phyloP scores from a whole-genome alignment of 2,329 filamentous ascomycete genomes.

The Colletotrichum echinochloae region DNA sequence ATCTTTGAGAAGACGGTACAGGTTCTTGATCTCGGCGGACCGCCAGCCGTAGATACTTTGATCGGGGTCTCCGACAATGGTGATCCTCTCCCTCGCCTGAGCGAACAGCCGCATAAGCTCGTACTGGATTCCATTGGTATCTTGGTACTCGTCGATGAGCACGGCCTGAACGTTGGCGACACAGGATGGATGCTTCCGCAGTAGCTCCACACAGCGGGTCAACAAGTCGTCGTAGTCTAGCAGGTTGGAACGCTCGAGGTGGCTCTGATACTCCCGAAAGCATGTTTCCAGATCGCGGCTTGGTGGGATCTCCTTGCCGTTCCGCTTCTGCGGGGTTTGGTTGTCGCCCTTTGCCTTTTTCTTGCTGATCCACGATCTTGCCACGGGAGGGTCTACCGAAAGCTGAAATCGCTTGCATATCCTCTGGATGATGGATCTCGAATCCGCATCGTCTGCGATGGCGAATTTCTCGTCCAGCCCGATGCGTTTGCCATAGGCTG shows the following conservation, averaged over 20 bases:
- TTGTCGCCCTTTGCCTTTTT: conserved; percentile 69
- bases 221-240: conserved; percentile 96
- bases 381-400: conserved; percentile 75
- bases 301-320: conserved; percentile 52
- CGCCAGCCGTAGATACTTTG: conserved; percentile 98
- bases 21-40: conserved; percentile 90
- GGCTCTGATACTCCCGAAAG: conserved; percentile 82
- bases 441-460: conserved; percentile 89
- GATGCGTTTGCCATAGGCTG: conserved; percentile 85
- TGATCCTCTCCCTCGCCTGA: conserved; percentile 79
- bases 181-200: conserved; percentile 79
- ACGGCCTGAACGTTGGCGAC: conserved; percentile 92
- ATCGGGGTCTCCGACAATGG: conserved; percentile 95
- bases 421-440: conserved; percentile 80
- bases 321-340: conserved; percentile 44
- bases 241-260: conserved; percentile 80
- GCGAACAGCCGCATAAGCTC: conserved; percentile 93
- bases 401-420: conserved; percentile 82
- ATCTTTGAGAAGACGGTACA: conserved; percentile 80
- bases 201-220: conserved; percentile 82
- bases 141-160: conserved; percentile 96
- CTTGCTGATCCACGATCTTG: conserved; percentile 82
- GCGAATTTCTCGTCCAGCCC: conserved; percentile 86
- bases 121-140: conserved; percentile 95
- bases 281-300: conserved; percentile 73